Conservation (phyloP, 2,329 filamentous ascomycete species). For the Ophiostoma sp. region DNA sequence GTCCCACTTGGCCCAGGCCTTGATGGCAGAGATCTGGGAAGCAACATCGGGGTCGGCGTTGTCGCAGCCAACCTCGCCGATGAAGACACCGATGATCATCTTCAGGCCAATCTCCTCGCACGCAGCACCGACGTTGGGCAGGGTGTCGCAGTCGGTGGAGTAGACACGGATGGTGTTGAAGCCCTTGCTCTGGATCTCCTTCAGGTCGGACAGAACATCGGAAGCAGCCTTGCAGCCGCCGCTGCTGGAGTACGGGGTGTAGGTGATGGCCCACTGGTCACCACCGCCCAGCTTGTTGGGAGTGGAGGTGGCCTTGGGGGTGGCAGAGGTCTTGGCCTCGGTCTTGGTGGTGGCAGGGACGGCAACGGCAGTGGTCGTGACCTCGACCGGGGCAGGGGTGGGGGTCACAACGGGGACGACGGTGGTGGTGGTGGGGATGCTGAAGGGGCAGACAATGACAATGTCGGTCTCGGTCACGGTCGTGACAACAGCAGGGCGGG, state of each 20-base stretch:
- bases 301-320: slow-evolving; percentile 28
- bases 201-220: slow-evolving; percentile 58
- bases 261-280: slow-evolving; percentile 68
- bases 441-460: slow-evolving; percentile 67
- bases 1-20: slow-evolving; percentile 66
- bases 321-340: slow-evolving; percentile 24
- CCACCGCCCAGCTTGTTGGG: slow-evolving; percentile 35
- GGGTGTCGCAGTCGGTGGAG: slow-evolving; percentile 82
- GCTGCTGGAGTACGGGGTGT: slow-evolving; percentile 63
- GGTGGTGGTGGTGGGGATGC: slow-evolving; percentile 39
- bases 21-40: slow-evolving; percentile 68
- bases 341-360: slow-evolving; percentile 29
- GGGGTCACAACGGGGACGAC: slow-evolving; percentile 15
- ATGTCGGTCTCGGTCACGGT: slow-evolving; percentile 64
- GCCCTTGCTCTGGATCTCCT: slow-evolving; percentile 56
- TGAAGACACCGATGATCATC: slow-evolving; percentile 83
- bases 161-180: slow-evolving; percentile 76
- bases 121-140: slow-evolving; percentile 67
- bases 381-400: slow-evolving; percentile 27
- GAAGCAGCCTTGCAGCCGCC: slow-evolving; percentile 59
- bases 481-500: slow-evolving; percentile 58
- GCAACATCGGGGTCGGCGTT: slow-evolving; percentile 56
- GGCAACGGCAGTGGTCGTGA: slow-evolving; percentile 23
- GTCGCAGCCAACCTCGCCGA: slow-evolving; percentile 59
- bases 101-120: slow-evolving; percentile 62